A percentile compares a stretch with the other conserved stretches of the same genome.
Conservation (phyloP, 192 early-diverging fungal species). For the Spinellus fusiger region DNA sequence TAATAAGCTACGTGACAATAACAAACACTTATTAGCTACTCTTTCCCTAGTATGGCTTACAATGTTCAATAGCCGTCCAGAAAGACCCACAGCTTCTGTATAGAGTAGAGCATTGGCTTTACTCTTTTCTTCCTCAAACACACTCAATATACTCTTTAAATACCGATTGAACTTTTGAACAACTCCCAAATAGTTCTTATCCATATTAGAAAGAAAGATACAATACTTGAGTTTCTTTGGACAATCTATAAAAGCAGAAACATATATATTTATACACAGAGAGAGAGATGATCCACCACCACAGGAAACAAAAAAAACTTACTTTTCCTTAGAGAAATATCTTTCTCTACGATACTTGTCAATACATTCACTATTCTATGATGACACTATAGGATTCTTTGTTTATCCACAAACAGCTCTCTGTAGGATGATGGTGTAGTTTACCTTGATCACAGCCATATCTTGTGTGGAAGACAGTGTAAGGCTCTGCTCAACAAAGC, state of each 20-base stretch:
- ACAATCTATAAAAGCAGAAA: background rate
- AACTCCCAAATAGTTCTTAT: background rate
- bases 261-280: background rate
- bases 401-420: background rate
- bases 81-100: background rate
- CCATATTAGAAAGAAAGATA: background rate
- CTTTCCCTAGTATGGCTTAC: too few relatives aligned
- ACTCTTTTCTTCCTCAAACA: background rate
- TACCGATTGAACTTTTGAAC: background rate
- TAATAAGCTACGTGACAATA: background rate
- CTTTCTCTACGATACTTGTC: too few relatives aligned
- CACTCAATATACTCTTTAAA: background rate
- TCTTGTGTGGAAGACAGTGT: background rate
- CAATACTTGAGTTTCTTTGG: background rate
- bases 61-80: background rate
- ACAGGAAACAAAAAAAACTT: background rate
- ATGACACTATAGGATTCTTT: too few relatives aligned
- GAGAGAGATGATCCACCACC: background rate
- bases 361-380: too few relatives aligned
- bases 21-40: background rate
- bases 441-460: background rate
- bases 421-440: background rate
- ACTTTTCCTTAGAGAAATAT: too few relatives aligned
- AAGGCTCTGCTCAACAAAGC: background rate
- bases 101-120: background rate